phyloP scores from a whole-genome alignment of 169 alveolate genomes.

The Plasmodium vivax region DNA sequence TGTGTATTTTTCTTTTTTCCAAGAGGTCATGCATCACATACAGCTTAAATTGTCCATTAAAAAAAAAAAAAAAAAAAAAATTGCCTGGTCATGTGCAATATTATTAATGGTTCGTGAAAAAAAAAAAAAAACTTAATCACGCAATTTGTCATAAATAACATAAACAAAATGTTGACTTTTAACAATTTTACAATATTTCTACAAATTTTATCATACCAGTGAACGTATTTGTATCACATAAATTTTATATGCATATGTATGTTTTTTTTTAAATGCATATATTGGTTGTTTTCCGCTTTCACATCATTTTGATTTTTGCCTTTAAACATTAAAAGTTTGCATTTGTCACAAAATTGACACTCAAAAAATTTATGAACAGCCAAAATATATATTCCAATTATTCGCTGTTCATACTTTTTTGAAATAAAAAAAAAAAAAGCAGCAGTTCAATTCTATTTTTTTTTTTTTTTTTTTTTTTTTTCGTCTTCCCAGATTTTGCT shows the following conservation, averaged over 20 bases:
- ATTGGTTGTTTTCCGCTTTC: not conserved
- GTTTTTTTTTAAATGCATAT: not conserved
- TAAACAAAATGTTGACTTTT: slow-evolving; percentile 2
- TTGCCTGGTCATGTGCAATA: slow-evolving; percentile 31
- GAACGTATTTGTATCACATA: slow-evolving; percentile 14
- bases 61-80: slow-evolving; percentile 35
- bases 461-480: slow-evolving; percentile 18
- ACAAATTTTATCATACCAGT: not conserved
- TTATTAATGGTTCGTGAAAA: slow-evolving; percentile 37
- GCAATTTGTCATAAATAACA: slow-evolving; percentile 1
- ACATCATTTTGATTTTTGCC: not conserved
- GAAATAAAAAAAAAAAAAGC: slow-evolving; percentile 6
- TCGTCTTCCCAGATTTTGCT: slow-evolving; percentile 8
- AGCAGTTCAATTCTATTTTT: not conserved
- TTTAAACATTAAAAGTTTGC: slow-evolving; percentile 10
- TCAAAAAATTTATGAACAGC: slow-evolving; percentile 28
- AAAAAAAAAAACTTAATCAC: slow-evolving; percentile 3
- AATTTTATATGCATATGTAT: slow-evolving; percentile 14
- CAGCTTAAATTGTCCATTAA: slow-evolving; percentile 6
- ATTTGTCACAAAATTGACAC: slow-evolving; percentile 7
- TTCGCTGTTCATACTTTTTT: slow-evolving; percentile 24
- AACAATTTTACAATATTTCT: not conserved
- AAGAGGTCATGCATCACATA: not conserved
- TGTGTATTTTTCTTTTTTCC: slow-evolving; percentile 1
- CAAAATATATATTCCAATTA: not conserved